Percentiles rank a stretch among this genome's conserved stretches.
phyloP scores from a whole-genome alignment of 2,329 filamentous ascomycete genomes.

The Neopestalotiopsis rosae region DNA sequence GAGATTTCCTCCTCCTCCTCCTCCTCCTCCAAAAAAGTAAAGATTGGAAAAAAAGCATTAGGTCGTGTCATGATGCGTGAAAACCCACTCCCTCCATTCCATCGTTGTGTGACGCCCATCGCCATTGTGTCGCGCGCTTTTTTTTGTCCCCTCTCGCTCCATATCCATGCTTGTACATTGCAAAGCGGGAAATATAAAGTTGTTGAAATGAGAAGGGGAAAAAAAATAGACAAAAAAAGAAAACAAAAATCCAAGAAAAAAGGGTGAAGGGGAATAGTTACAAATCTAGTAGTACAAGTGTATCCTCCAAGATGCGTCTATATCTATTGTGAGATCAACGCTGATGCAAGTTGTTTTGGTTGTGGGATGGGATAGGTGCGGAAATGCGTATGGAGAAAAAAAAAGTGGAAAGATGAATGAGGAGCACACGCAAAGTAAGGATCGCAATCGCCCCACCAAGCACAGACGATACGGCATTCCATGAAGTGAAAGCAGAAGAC shows the following conservation, averaged over 20 bases:
- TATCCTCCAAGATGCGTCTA: slow-evolving; percentile 17
- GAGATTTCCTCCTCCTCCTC: background rate
- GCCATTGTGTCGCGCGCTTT: slow-evolving; percentile 8
- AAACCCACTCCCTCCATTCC: background rate
- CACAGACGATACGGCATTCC: background rate
- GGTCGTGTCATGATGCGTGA: slow-evolving; percentile 9
- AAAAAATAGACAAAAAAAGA: slow-evolving; percentile 17
- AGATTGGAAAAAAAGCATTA: background rate
- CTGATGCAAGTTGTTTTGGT: slow-evolving; percentile 11
- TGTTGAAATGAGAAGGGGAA: background rate
- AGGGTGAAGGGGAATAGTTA: slow-evolving; percentile 14
- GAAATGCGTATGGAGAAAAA: background rate
- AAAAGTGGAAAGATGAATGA: background rate
- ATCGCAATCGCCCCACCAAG: background rate
- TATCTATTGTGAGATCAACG: slow-evolving; percentile 2
- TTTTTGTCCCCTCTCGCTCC: background rate
- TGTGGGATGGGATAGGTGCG: background rate
- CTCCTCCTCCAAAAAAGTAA: background rate
- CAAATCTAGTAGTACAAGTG: slow-evolving; percentile 17
- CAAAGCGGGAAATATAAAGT: background rate
- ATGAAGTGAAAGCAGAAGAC: slow-evolving; percentile 15
- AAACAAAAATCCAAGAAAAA: slow-evolving; percentile 20
- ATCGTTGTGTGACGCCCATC: background rate
- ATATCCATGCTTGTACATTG: slow-evolving; percentile 12
- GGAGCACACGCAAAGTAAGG: background rate